Conservation (phyloP, 768 basidiomycete species). For the Podaxis rugospora region DNA sequence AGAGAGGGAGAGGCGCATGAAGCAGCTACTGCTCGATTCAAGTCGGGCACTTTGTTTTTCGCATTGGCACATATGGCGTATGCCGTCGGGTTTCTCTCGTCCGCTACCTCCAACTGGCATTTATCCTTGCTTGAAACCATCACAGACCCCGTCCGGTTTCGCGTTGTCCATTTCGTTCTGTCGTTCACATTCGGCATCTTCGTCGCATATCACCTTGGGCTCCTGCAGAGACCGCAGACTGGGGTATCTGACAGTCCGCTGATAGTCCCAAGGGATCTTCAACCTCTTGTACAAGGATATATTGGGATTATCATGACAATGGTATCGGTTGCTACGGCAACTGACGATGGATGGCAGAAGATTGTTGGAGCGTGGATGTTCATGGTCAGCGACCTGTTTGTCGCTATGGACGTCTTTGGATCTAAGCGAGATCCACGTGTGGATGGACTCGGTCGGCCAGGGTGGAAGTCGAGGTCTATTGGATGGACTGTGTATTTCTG, state of each 20-base stretch:
- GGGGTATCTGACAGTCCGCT: not conserved
- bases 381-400: constrained; percentile 23
- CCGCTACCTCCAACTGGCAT: not conserved
- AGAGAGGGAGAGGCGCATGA: not conserved
- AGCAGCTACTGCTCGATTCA: constrained; percentile 17
- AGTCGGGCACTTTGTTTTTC: constrained; percentile 19
- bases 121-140: not conserved
- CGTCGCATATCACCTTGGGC: constrained; percentile 17
- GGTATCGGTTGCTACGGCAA: constrained; percentile 23
- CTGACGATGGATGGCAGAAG: constrained; percentile 19
- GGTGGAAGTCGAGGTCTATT: constrained; percentile 19
- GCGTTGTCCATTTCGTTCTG: constrained; percentile 12
- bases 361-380: constrained; percentile 20
- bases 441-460: not conserved
- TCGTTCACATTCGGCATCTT: constrained; percentile 14
- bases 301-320: constrained; percentile 19
- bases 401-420: constrained; percentile 19
- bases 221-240: constrained; percentile 9
- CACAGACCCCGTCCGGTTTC: not conserved
- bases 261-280: constrained; percentile 16
- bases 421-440: constrained; percentile 6
- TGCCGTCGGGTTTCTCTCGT: constrained; percentile 12
- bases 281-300: constrained; percentile 15
- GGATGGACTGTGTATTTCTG: constrained; percentile 22
- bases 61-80: constrained; percentile 20